Percentiles rank a stretch among this genome's conserved stretches.
phyloP scores from a whole-genome alignment of 805 yeast species.

The Debaryomyces hansenii region DNA sequence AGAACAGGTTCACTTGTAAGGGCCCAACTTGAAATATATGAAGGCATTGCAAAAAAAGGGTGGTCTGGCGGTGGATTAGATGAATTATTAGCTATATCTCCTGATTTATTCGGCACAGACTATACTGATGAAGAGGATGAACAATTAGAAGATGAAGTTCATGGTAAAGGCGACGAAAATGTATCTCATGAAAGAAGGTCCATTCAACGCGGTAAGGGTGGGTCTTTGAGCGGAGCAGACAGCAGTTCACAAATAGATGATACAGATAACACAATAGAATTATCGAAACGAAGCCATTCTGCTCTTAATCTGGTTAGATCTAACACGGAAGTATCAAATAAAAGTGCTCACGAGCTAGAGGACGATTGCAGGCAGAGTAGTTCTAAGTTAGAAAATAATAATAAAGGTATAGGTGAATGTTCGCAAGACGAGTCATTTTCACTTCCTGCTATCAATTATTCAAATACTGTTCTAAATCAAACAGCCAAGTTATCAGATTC shows the following conservation, averaged over 20 bases:
- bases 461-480: conserved; percentile 12
- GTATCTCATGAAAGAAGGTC: neutral
- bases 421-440: conserved; percentile 51
- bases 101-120: conserved; percentile 43
- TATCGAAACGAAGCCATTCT: no score
- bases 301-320: no score
- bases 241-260: no score
- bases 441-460: conserved; percentile 37
- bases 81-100: conserved; percentile 58
- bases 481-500: neutral
- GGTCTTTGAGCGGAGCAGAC: no score
- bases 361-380: no score
- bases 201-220: no score
- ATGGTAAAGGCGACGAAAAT: neutral
- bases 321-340: no score
- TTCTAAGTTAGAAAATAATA: no score
- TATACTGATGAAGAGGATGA: neutral
- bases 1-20: conserved; percentile 65
- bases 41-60: conserved; percentile 79
- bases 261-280: no score
- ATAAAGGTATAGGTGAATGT: neutral
- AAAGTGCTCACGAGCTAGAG: no score
- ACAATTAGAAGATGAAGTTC: neutral
- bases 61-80: conserved; percentile 89
- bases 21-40: conserved; percentile 80